phyloP scores from a whole-genome alignment of 164 flowering plant genomes.

The Chimonanthus salicifolius region DNA sequence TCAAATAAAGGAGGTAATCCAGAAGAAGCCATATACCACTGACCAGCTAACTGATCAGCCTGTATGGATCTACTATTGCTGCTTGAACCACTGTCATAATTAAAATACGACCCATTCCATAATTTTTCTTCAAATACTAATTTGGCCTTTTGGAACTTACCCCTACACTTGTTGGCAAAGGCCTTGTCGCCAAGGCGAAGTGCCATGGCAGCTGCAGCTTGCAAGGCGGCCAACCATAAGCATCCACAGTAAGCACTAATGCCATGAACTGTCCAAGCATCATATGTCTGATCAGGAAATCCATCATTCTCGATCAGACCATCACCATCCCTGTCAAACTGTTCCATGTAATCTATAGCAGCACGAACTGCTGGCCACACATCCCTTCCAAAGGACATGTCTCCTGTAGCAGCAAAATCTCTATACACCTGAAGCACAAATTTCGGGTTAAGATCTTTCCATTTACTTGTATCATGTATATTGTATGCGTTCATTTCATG shows the following conservation, averaged over 20 bases:
- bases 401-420: constrained; percentile 84
- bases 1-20: constrained; percentile 81
- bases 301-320: constrained; percentile 88
- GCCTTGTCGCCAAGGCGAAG: constrained; percentile 56
- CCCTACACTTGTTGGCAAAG: constrained; percentile 60
- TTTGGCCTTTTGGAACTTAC: constrained; percentile 57
- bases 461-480: constrained; percentile 83
- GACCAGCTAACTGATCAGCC: constrained; percentile 95
- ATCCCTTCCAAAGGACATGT: constrained; percentile 75
- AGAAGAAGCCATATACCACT: constrained; percentile 85
- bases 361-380: constrained; percentile 95
- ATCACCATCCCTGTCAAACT: constrained; percentile 79
- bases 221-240: constrained; percentile 92
- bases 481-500: constrained; percentile 93
- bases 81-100: constrained; percentile 89
- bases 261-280: constrained; percentile 96
- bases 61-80: constrained; percentile 87
- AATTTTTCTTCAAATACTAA: constrained; percentile 62
- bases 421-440: constrained; percentile 92
- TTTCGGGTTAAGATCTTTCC: constrained; percentile 90
- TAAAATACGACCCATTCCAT: constrained; percentile 92
- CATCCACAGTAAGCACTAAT: constrained; percentile 94
- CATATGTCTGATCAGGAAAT: constrained; percentile 94
- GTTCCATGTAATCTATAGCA: constrained; percentile 92
- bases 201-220: constrained; percentile 96